phyloP scores from a whole-genome alignment of 345 rosid genomes.

The Physaria fendleri region DNA sequence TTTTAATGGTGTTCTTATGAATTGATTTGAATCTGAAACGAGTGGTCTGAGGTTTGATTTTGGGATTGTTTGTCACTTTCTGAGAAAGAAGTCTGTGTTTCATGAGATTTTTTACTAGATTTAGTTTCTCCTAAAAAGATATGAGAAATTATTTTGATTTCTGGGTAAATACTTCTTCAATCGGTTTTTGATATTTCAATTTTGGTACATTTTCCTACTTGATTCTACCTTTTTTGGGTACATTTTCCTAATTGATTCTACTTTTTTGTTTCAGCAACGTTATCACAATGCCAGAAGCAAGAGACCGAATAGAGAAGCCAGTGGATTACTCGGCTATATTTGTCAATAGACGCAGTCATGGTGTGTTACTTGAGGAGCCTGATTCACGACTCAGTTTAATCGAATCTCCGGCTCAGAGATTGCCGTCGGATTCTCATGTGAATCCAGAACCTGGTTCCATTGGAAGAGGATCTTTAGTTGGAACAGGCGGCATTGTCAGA shows the following conservation, averaged over 20 bases:
- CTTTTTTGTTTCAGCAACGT: neutral
- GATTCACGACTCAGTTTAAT: neutral
- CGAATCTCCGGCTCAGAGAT: constrained; percentile 30
- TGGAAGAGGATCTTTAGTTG: constrained; percentile 10
- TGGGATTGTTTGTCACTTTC: neutral
- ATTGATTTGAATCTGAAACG: neutral
- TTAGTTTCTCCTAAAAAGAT: neutral
- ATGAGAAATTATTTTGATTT: neutral
- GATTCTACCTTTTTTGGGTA: no score
- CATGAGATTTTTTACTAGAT: neutral
- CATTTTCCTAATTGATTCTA: neutral
- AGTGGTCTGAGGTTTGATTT: neutral
- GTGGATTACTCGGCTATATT: constrained; percentile 45
- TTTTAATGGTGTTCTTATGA: neutral
- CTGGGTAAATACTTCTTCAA: no score
- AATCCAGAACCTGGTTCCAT: neutral
- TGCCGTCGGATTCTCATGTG: neutral
- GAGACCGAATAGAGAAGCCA: constrained; percentile 55
- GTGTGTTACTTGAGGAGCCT: constrained; percentile 35
- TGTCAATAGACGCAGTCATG: constrained; percentile 36
- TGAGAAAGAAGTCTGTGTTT: neutral
- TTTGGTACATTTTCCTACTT: no score
- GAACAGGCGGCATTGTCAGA: constrained; percentile 25
- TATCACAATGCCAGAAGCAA: constrained; percentile 49
- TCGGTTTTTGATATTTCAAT: no score